phyloP scores from a whole-genome alignment of 495 filamentous ascomycete species.

The Delitschia confertaspora region DNA sequence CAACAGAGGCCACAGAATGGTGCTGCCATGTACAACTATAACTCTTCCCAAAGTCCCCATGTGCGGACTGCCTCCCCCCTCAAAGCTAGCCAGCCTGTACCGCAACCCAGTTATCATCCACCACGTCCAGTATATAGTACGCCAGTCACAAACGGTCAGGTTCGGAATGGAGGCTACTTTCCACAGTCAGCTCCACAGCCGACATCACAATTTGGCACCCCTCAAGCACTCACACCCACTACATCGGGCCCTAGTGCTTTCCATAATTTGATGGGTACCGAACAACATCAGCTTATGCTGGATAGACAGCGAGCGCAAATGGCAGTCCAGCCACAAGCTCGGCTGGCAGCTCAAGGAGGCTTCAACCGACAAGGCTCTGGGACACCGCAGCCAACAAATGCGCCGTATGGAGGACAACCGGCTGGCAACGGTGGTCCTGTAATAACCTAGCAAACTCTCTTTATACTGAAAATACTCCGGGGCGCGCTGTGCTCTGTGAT shows the following conservation, averaged over 20 bases:
- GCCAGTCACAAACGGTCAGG: constrained; percentile 15
- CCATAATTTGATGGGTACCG: constrained; percentile 23
- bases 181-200: constrained; percentile 2
- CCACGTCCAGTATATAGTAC: constrained; percentile 19
- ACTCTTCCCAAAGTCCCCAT: constrained; percentile 14
- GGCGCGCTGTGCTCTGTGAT: no score
- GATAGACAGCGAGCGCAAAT: constrained; percentile 30
- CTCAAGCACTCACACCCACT: constrained; percentile 15
- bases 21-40: constrained; percentile 16
- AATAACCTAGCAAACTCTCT: constrained; percentile 17
- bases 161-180: constrained; percentile 15
- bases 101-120: constrained; percentile 6
- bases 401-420: constrained; percentile 12
- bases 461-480: no score
- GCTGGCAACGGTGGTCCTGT: constrained; percentile 8
- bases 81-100: constrained; percentile 12
- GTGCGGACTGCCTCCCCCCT: constrained; percentile 21
- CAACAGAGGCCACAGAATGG: constrained; percentile 19
- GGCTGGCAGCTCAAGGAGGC: constrained; percentile 25
- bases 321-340: constrained; percentile 26
- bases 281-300: constrained; percentile 31
- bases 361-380: constrained; percentile 19
- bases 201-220: constrained; percentile 14
- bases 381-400: constrained; percentile 22
- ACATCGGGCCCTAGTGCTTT: constrained; percentile 25